These are phyloP conservation scores for Panaeolus papilionaceus DNA, from an alignment of 768 basidiomycete genomes.

Conservation along the genomic window DNA sequence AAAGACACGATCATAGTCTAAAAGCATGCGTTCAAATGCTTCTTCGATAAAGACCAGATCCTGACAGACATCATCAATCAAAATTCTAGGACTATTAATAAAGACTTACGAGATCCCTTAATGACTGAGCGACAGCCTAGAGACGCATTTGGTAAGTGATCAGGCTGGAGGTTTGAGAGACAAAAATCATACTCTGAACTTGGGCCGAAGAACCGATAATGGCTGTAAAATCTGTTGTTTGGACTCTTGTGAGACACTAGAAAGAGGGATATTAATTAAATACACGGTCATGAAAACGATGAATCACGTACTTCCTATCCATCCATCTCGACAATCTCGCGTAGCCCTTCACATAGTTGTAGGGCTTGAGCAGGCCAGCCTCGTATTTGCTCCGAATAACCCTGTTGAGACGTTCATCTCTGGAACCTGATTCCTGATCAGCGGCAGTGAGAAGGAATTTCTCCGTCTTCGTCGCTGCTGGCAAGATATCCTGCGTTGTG, in stretches of 20 bases:
- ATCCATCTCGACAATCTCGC: constrained; percentile 92
- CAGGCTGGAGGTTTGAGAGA: constrained; percentile 15
- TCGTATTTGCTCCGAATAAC: constrained; percentile 98
- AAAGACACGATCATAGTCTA: constrained; percentile 95
- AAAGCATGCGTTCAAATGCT: constrained; percentile 92
- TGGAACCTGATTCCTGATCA: constrained; percentile 89
- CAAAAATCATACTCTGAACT: constrained; percentile 68
- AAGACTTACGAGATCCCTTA: constrained; percentile 74
- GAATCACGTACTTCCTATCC: constrained; percentile 77
- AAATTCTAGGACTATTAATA: constrained; percentile 16
- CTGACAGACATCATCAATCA: constrained; percentile 37
- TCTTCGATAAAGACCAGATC: constrained; percentile 98
- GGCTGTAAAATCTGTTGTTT: constrained; percentile 93
- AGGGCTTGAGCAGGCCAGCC: constrained; percentile 92
- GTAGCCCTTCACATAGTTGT: constrained; percentile 97
- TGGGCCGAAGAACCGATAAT: constrained; percentile 82
- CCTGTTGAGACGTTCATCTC: constrained; percentile 87
- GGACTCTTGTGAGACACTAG: constrained; percentile 87
- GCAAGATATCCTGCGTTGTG: constrained; percentile 61
- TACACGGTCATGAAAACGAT: background rate
- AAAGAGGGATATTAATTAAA: constrained; percentile 18
- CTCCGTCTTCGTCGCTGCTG: constrained; percentile 83
- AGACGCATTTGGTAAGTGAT: constrained; percentile 11
- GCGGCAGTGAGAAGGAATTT: constrained; percentile 92
- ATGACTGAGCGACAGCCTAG: constrained; percentile 82